Conservation (phyloP, 179 eudicot genomes). For the Corrigiola litoralis region DNA sequence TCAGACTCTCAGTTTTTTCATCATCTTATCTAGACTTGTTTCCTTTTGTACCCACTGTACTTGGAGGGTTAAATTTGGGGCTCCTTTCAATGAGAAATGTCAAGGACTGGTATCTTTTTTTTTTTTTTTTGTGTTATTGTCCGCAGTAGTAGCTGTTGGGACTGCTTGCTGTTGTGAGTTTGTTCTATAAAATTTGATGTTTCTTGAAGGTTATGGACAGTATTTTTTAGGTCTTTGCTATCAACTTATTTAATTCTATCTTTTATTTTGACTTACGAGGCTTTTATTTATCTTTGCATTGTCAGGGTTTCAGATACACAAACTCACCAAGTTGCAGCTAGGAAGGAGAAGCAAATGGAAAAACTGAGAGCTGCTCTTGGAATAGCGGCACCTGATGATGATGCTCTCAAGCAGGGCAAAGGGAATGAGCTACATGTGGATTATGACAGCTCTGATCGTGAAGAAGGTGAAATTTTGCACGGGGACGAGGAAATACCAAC, state of each 20-base stretch:
- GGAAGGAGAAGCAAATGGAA: conserved; percentile 94
- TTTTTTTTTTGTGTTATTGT: no score
- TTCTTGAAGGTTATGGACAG: background rate
- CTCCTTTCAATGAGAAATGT: no score
- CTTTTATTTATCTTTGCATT: background rate
- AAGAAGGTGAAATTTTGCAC: conserved; percentile 38
- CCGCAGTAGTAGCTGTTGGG: no score
- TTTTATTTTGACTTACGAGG: background rate
- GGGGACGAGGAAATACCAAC: conserved; percentile 19
- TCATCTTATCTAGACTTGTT: no score
- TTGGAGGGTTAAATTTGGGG: no score
- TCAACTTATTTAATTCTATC: background rate
- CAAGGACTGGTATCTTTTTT: no score
- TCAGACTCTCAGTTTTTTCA: no score
- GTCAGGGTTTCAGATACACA: conserved; percentile 85
- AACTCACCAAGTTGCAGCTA: conserved; percentile 93
- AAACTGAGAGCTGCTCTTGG: conserved; percentile 78
- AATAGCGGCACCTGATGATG: conserved; percentile 36
- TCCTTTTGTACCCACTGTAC: no score
- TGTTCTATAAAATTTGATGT: background rate
- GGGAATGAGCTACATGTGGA: background rate
- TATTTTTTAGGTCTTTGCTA: background rate
- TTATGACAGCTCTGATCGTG: conserved; percentile 26
- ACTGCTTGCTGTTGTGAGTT: no score
- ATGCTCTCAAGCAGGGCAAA: conserved; percentile 19